Conservation (phyloP, 306 rosid genomes). For the Lathyrus sativus region DNA sequence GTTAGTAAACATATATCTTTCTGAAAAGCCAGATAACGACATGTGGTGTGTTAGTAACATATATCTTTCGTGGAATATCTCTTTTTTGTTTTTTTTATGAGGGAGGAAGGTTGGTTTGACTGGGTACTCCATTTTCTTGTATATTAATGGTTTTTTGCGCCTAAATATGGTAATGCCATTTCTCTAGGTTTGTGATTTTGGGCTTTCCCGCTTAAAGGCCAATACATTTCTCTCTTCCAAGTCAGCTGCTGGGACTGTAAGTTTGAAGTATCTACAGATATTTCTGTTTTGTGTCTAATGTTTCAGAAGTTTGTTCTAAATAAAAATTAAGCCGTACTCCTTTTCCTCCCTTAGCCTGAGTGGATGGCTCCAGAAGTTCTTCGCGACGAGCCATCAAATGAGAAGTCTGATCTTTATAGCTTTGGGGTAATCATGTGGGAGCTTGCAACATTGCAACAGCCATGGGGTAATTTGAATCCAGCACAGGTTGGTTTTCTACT, state of each 20-base stretch:
- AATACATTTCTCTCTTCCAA: conserved; percentile 95
- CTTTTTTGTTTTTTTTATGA: background rate
- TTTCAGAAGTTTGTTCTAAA: conserved; percentile 5
- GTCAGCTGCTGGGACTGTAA: conserved; percentile 98
- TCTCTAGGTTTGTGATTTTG: conserved; percentile 90
- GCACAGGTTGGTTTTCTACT: conserved; percentile 92
- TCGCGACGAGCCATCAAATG: conserved; percentile 96
- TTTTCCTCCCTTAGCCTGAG: conserved; percentile 63
- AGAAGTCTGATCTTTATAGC: conserved; percentile 95
- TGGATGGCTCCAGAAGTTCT: conserved; percentile 99
- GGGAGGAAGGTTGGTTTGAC: background rate
- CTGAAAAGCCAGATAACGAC: conserved; percentile 17
- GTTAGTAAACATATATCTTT: background rate
- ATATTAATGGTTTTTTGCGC: background rate
- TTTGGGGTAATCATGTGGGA: conserved; percentile 98
- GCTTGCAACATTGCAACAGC: conserved; percentile 84
- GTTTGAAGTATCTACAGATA: conserved; percentile 41
- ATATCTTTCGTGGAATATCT: background rate
- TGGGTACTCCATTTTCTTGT: conserved; percentile 6
- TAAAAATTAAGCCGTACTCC: conserved; percentile 24
- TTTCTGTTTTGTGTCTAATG: conserved; percentile 27
- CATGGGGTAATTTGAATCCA: conserved; percentile 92
- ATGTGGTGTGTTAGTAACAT: background rate
- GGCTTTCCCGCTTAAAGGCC: conserved; percentile 95
- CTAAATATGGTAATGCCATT: conserved; percentile 23